A percentile compares a stretch with the other conserved stretches of the same genome.
These are phyloP conservation scores for Earliella scabrosa DNA, from an alignment of 1,284 basidiomycete genomes.

Conservation along the genomic window DNA sequence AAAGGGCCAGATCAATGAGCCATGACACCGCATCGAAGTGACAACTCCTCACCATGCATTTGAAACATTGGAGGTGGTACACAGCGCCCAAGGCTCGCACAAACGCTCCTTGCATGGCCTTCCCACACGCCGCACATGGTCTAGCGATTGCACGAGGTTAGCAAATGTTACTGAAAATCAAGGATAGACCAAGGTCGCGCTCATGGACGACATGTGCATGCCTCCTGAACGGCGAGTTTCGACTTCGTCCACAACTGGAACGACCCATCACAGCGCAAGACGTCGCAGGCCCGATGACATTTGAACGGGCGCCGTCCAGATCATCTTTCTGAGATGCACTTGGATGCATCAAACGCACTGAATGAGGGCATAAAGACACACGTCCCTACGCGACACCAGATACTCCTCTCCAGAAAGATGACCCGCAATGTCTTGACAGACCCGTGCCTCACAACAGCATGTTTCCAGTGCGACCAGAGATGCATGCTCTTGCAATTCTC, in stretches of 20 bases:
- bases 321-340: too few relatives aligned
- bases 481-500: too few relatives aligned
- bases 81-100: conserved; percentile 95
- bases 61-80: conserved; percentile 96
- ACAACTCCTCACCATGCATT: conserved; percentile 79
- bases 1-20: conserved; percentile 16
- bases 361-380: too few relatives aligned
- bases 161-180: conserved; percentile 15
- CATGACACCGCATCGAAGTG: conserved; percentile 7
- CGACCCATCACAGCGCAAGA: too few relatives aligned
- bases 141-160: conserved; percentile 40
- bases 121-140: conserved; percentile 74
- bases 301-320: too few relatives aligned
- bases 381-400: too few relatives aligned
- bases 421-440: too few relatives aligned
- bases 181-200: conserved; percentile 20
- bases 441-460: neutral
- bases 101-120: conserved; percentile 91
- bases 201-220: conserved; percentile 27
- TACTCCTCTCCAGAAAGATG: too few relatives aligned
- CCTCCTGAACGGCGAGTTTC: neutral
- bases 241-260: neutral
- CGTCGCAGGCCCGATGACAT: too few relatives aligned
- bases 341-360: too few relatives aligned
- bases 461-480: too few relatives aligned